Percentiles rank a stretch among this genome's conserved stretches.
phyloP scores from a whole-genome alignment of 257 asterid species.

The Schizonepeta tenuifolia region DNA sequence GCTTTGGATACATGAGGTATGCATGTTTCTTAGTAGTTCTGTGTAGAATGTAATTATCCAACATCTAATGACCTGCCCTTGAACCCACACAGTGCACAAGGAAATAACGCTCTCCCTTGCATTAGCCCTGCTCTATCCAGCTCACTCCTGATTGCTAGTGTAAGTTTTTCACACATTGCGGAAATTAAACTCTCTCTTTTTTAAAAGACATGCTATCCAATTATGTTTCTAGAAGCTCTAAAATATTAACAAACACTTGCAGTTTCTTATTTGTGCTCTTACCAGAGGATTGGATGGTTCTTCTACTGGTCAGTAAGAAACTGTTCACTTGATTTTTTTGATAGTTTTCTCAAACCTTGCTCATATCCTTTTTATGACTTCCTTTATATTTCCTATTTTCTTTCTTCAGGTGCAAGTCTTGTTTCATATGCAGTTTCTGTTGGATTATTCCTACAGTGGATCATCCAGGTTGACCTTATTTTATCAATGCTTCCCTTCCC shows the following conservation, averaged over 20 bases:
- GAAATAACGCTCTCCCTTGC: slow-evolving; percentile 48
- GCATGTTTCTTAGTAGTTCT: slow-evolving; percentile 20
- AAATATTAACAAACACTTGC: slow-evolving; percentile 28
- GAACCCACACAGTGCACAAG: slow-evolving; percentile 42
- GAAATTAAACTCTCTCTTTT: slow-evolving; percentile 16
- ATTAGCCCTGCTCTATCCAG: slow-evolving; percentile 50
- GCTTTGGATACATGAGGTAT: slow-evolving; percentile 57
- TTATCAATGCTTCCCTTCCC: not conserved
- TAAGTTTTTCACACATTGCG: slow-evolving; percentile 31
- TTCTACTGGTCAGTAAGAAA: slow-evolving; percentile 31
- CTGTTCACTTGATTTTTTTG: not conserved
- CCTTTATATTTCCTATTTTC: slow-evolving; percentile 14
- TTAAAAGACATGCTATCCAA: not conserved
- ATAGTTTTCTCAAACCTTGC: not conserved
- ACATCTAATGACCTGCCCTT: slow-evolving; percentile 10
- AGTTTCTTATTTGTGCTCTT: slow-evolving; percentile 44
- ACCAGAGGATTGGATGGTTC: slow-evolving; percentile 34
- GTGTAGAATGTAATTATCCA: slow-evolving; percentile 12
- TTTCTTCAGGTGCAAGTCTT: slow-evolving; percentile 41
- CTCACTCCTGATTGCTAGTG: slow-evolving; percentile 47
- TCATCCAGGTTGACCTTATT: slow-evolving; percentile 38
- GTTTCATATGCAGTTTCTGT: slow-evolving; percentile 45
- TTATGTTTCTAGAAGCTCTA: slow-evolving; percentile 18
- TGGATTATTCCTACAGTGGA: slow-evolving; percentile 49
- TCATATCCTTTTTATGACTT: no score